phyloP scores from a whole-genome alignment of 2,329 filamentous ascomycete species.

The Epichloe festucae region DNA sequence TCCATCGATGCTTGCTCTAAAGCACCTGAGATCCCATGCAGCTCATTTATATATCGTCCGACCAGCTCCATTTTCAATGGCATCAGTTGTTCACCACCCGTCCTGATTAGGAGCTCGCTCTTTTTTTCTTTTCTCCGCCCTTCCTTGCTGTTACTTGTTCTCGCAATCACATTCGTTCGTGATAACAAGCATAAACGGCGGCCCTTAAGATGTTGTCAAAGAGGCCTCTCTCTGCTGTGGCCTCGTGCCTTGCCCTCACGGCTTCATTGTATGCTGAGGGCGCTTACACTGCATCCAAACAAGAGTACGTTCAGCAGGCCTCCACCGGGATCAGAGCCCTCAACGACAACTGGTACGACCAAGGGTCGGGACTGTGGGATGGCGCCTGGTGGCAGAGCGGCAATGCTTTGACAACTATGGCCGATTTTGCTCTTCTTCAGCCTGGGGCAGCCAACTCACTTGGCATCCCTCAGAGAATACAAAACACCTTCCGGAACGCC shows the following conservation, averaged over 20 bases:
- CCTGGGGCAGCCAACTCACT: slow-evolving; percentile 20
- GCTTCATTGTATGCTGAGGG: not conserved
- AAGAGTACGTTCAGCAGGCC: slow-evolving; percentile 21
- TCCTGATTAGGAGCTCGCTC: not conserved
- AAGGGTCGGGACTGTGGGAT: slow-evolving; percentile 47
- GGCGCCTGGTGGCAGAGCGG: slow-evolving; percentile 62
- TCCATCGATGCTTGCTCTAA: not conserved
- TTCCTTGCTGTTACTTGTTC: not conserved
- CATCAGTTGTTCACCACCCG: not conserved
- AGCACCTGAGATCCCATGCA: not conserved
- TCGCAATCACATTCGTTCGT: not conserved
- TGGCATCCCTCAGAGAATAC: slow-evolving; percentile 25
- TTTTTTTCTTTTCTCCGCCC: not conserved
- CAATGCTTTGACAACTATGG: slow-evolving; percentile 50
- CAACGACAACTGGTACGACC: slow-evolving; percentile 47
- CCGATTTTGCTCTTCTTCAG: slow-evolving; percentile 34
- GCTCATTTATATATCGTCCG: not conserved
- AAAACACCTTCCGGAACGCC: slow-evolving; percentile 32
- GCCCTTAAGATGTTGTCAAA: not conserved
- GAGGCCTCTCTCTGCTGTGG: not conserved
- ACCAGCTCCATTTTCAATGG: not conserved
- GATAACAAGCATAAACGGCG: too few species aligned
- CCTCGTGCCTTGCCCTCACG: not conserved
- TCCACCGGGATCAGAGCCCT: slow-evolving; percentile 28
- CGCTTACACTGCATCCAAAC: not conserved